Base-by-base conservation (phyloP, 208 protist species). In the Trypanosoma platydactyli region DNA sequence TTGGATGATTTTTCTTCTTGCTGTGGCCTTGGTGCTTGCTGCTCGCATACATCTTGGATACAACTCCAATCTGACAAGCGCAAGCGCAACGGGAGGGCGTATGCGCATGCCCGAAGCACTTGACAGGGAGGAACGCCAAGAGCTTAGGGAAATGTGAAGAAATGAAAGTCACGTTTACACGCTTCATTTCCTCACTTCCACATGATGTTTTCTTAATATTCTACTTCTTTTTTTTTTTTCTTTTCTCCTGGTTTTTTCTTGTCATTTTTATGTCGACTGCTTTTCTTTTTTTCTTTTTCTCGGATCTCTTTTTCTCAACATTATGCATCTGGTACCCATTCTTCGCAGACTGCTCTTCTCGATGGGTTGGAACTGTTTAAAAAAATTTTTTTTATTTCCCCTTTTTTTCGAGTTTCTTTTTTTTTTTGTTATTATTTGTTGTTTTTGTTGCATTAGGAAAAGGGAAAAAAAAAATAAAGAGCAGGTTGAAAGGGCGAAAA, bases 231-330 rank as follows among this genome's bases (percentile, higher is more conserved):
- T 27, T 66, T 53, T 45, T 5, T 66, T 44, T 66, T 33, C 55
- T 5, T 66, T 30, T 53, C 45, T 66, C 46, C 29, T 66, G n/a
- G 40, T 66, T 56, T 40, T 53, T 44, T 66, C 44, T 25, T 66
- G 40, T 66, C 3, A n/a, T 25, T 13, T 13, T 30, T 27, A 16
- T 48, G 2, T n/a, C 27, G 41, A 35, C 35, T 68, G 13, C 51
- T 58, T 6, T 24, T 30, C 44, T 66, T 55, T 52, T 64, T 52
- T 64, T 52, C 45, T 33, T 24, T 56, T 56, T 29, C 51, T 56
- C 16, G 20, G 1, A 46, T 4, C 1, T 45, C 16, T 48, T 24
- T 9, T 48, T 22, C 20, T 44, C 33, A 24, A 27, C n/a, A n/a
- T n/a, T n/a, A n/a, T n/a, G n/a, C n/a, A n/a, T n/a, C n/a, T n/a